These are phyloP conservation scores for Nepenthes gracilis DNA, from an alignment of 148 eudicot species.

Conservation along the genomic window DNA sequence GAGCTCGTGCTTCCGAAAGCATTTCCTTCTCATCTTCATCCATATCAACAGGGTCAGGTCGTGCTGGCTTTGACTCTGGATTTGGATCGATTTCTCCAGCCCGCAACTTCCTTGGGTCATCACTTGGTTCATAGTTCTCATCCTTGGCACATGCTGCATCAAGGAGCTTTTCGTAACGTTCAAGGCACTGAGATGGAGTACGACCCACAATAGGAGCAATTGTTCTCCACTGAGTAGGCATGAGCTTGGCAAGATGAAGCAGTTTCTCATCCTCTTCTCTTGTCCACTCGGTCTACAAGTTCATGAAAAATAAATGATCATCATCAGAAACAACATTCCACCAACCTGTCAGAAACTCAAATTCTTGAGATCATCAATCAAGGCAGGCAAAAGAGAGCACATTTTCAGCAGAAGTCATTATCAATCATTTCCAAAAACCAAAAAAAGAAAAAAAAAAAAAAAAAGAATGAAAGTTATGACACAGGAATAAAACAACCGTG, in stretches of 20 bases:
- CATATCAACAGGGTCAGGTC: conserved; percentile 99
- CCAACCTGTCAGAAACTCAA: neutral
- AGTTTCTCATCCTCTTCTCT: conserved; percentile 98
- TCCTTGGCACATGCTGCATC: conserved; percentile 97
- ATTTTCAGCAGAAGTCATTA: no score
- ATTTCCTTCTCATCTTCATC: conserved; percentile 99
- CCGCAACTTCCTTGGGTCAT: conserved; percentile 90
- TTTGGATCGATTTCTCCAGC: conserved; percentile 99
- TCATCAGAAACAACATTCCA: conserved; percentile 1
- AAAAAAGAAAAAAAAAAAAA: no score
- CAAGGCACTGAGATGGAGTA: conserved; percentile 98
- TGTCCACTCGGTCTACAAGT: conserved; percentile 90
- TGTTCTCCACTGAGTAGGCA: conserved; percentile 99
- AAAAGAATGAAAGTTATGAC: no score
- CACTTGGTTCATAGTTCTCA: conserved; percentile 85
- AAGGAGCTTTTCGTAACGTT: conserved; percentile 92
- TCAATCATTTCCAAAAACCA: no score
- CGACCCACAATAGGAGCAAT: conserved; percentile 99
- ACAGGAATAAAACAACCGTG: no score
- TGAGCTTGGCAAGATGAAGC: conserved; percentile 94
- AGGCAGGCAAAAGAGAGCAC: no score
- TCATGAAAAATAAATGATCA: conserved; percentile 3
- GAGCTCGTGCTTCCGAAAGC: conserved; percentile 98
- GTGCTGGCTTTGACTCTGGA: conserved; percentile 98
- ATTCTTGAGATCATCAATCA: no score